These are phyloP conservation scores for Venturia asperata DNA, from an alignment of 2,329 filamentous ascomycete genomes.

Conservation along the genomic window DNA sequence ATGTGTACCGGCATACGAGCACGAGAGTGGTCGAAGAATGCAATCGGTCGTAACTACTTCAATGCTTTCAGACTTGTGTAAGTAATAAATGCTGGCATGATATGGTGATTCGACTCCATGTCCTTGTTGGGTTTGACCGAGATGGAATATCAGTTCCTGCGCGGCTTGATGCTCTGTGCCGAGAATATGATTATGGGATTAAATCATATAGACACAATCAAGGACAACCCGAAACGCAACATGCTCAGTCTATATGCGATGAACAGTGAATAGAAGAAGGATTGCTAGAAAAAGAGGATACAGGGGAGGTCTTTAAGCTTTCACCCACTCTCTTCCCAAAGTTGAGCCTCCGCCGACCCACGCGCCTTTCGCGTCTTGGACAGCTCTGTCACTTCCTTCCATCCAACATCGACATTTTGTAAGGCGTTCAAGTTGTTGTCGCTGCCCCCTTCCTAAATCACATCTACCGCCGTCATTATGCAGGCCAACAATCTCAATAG, in stretches of 20 bases:
- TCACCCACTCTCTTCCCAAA: not conserved
- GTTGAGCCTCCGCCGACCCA: not conserved
- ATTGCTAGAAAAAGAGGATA: not conserved
- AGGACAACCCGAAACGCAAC: no score
- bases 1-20: constrained; percentile 1
- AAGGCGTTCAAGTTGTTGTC: constrained; percentile 1
- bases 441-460: not conserved
- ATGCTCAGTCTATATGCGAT: no score
- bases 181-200: no score
- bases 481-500: constrained; percentile 11
- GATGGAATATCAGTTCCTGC: no score
- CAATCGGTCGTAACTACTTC: not conserved
- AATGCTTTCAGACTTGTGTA: not conserved
- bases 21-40: not conserved
- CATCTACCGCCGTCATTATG: not conserved
- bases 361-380: not conserved
- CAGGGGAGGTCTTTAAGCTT: not conserved
- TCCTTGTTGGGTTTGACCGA: no score
- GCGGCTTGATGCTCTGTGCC: no score
- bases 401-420: not conserved
- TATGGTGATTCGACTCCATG: not conserved
- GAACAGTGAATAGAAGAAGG: no score
- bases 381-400: not conserved
- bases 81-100: not conserved
- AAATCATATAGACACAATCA: not conserved